A percentile compares a stretch with the other conserved stretches of the same genome.
Conservation (phyloP, 768 basidiomycete genomes). For the Auricularia heimuer region DNA sequence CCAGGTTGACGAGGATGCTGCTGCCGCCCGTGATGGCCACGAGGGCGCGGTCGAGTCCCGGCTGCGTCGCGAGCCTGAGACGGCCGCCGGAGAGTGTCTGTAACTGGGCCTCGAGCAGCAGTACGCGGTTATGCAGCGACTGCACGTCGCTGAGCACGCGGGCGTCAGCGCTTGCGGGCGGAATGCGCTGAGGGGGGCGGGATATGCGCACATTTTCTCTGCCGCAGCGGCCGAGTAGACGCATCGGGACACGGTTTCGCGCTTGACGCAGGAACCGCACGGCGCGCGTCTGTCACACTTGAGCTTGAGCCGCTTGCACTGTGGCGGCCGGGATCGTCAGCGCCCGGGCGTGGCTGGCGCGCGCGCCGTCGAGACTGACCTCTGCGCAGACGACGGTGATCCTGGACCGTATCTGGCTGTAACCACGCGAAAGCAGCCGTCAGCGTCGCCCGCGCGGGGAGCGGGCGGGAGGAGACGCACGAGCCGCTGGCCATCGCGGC, state of each 20-base stretch:
- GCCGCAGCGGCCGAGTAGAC: constrained; percentile 63
- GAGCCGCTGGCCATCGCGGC: not conserved
- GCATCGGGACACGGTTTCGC: constrained; percentile 63
- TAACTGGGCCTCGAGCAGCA: constrained; percentile 51
- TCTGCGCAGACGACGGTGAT: constrained; percentile 78
- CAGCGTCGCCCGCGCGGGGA: not conserved
- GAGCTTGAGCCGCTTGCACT: constrained; percentile 84
- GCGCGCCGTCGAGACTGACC: constrained; percentile 30
- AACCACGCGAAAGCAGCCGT: not conserved
- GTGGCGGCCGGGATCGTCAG: constrained; percentile 1
- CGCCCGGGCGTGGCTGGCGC: constrained; percentile 4
- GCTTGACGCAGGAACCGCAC: constrained; percentile 69
- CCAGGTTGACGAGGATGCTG: constrained; percentile 42
- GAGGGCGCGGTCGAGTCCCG: constrained; percentile 23
- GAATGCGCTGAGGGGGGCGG: not conserved
- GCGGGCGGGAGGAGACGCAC: not conserved
- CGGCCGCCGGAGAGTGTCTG: constrained; percentile 3
- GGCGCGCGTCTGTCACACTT: constrained; percentile 75
- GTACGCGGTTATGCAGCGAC: constrained; percentile 71
- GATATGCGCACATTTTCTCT: constrained; percentile 63
- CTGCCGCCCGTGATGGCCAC: constrained; percentile 31
- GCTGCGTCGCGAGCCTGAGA: constrained; percentile 5
- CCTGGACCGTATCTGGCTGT: constrained; percentile 61
- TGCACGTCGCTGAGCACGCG: constrained; percentile 52
- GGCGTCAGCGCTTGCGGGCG: not conserved